Evolutionary conservation across 139 green algal genomes (phyloP).

Genomic region (Volvox africanus): DNA sequence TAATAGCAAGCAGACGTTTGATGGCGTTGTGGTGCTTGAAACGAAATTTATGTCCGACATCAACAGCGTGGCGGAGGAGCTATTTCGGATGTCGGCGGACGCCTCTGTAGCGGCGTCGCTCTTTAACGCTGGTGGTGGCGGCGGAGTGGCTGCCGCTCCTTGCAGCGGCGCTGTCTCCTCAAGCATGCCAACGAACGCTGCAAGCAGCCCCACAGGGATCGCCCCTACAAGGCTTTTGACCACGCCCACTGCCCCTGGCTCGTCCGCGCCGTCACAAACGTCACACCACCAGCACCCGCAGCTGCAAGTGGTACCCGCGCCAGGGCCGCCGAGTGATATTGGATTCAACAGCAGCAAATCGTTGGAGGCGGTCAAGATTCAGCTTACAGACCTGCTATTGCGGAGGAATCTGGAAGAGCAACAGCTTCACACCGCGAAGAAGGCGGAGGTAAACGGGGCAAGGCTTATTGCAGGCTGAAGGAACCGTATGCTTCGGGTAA

Average conservation of each 20-base stretch:
- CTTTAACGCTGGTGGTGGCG: background rate
- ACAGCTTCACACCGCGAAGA: slow-evolving; percentile 49
- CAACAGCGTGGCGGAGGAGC: slow-evolving; percentile 61
- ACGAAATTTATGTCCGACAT: slow-evolving; percentile 57
- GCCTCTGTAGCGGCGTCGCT: background rate
- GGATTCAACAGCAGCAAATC: slow-evolving; percentile 25
- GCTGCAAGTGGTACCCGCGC: background rate
- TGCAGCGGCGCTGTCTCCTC: background rate
- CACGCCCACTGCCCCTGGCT: background rate
- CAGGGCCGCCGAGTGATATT: background rate
- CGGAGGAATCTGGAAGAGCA: slow-evolving; percentile 71
- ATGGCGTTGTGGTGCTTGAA: slow-evolving; percentile 65
- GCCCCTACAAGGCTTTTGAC: background rate
- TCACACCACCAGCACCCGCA: background rate
- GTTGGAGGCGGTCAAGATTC: slow-evolving; percentile 62
- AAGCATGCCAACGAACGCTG: background rate
- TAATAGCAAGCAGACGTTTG: slow-evolving; percentile 70
- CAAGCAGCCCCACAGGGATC: background rate
- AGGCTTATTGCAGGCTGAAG: too few relatives aligned
- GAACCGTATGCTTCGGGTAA: too few relatives aligned
- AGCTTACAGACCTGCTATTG: slow-evolving; percentile 69
- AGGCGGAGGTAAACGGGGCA: slow-evolving; percentile 48
- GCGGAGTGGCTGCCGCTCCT: background rate
- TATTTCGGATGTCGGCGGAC: slow-evolving; percentile 42
- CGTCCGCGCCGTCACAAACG: background rate